Evolutionary conservation across 2,329 filamentous ascomycete species (phyloP).

Genomic region (Colletotrichum sp.): DNA sequence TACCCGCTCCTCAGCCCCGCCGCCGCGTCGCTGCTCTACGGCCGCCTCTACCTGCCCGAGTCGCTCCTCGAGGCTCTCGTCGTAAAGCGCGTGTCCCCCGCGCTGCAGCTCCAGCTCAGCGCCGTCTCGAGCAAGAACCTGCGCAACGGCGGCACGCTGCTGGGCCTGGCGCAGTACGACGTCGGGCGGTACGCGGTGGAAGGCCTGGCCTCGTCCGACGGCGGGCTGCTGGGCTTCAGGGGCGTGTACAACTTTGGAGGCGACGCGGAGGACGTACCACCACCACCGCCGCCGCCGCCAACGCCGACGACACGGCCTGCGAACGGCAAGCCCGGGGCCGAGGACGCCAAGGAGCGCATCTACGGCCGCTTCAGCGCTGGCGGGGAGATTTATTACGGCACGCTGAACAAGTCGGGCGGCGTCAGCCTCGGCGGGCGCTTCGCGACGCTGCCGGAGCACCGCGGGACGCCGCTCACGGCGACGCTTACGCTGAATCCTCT

Average conservation of each 20-base stretch:
- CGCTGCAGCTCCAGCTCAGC: constrained; percentile 80
- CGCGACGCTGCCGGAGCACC: constrained; percentile 80
- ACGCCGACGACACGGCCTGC: constrained; percentile 22
- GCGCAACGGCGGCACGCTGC: constrained; percentile 76
- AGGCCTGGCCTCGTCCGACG: constrained; percentile 91
- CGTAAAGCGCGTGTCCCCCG: constrained; percentile 77
- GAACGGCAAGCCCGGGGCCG: constrained; percentile 28
- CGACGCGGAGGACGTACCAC: constrained; percentile 54
- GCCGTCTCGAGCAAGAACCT: constrained; percentile 76
- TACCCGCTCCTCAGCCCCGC: constrained; percentile 13
- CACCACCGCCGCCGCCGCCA: not conserved
- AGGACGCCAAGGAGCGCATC: constrained; percentile 59
- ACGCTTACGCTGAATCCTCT: constrained; percentile 92
- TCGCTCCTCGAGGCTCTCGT: constrained; percentile 88
- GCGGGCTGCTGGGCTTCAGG: constrained; percentile 83
- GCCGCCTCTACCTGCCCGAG: constrained; percentile 80
- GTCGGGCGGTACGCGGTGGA: constrained; percentile 87
- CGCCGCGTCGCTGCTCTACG: constrained; percentile 70
- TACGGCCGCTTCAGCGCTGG: constrained; percentile 89
- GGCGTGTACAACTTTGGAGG: constrained; percentile 95
- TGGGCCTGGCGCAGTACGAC: constrained; percentile 81
- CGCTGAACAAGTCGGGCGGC: constrained; percentile 91
- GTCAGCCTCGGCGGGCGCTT: constrained; percentile 89
- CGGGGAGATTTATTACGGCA: constrained; percentile 93
- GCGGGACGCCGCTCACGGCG: constrained; percentile 89